phyloP scores from a whole-genome alignment of 345 rosid genomes.

The Dipteronia sinensis region DNA sequence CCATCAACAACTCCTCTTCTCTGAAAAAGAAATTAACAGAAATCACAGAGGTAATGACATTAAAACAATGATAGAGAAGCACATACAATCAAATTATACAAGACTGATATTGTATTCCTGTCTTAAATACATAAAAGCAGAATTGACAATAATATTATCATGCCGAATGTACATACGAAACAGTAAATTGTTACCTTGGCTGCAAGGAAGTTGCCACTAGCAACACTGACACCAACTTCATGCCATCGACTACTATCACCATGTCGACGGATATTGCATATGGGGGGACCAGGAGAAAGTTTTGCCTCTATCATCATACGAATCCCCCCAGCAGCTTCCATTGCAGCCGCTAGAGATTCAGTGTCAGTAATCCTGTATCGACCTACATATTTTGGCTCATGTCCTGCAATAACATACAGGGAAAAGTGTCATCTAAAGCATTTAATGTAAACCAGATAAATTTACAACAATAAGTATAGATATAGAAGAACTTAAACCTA shows the following conservation, averaged over 20 bases:
- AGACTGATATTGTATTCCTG: neutral
- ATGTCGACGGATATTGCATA: slow-evolving; percentile 78
- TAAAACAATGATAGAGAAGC: neutral
- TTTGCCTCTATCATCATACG: slow-evolving; percentile 91
- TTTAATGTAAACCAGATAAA: neutral
- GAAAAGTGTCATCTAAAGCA: slow-evolving; percentile 15
- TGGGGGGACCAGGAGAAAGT: slow-evolving; percentile 95
- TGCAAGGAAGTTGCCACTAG: slow-evolving; percentile 96
- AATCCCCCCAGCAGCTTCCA: slow-evolving; percentile 94
- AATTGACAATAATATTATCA: neutral
- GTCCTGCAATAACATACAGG: slow-evolving; percentile 49
- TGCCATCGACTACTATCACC: slow-evolving; percentile 90
- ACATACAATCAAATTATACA: slow-evolving; percentile 2
- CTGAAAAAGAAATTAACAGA: slow-evolving; percentile 41
- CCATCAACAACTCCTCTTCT: slow-evolving; percentile 94
- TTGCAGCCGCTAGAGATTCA: slow-evolving; percentile 82
- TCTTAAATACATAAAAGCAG: neutral
- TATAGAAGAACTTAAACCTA: neutral
- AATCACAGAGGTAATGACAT: slow-evolving; percentile 12
- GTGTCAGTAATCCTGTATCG: slow-evolving; percentile 83
- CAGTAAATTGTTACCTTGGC: slow-evolving; percentile 62
- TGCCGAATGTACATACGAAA: slow-evolving; percentile 4
- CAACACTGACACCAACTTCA: slow-evolving; percentile 92
- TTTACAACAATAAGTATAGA: neutral
- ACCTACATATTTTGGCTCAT: slow-evolving; percentile 65